phyloP scores from a whole-genome alignment of 129 eudicot species.

The Sambucus nigra region DNA sequence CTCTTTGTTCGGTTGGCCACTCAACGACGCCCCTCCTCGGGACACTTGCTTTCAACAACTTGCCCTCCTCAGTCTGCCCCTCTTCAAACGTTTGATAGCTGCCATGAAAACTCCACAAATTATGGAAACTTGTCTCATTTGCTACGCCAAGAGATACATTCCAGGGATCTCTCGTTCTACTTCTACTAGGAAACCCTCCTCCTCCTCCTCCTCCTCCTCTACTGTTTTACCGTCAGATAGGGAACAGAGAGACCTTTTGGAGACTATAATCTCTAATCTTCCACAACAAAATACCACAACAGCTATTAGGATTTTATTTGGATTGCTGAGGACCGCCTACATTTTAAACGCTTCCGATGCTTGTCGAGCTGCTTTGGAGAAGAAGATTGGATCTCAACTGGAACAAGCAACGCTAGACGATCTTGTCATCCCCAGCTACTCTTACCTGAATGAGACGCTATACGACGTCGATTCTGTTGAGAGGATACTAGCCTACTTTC shows the following conservation, averaged over 20 bases:
- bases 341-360: slow-evolving; percentile 48
- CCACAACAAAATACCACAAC: slow-evolving; percentile 31
- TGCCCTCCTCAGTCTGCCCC: slow-evolving; percentile 28
- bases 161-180: slow-evolving; percentile 65
- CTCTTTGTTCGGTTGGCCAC: slow-evolving; percentile 91
- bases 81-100: slow-evolving; percentile 44
- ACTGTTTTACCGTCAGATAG: slow-evolving; percentile 36
- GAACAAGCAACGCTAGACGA: slow-evolving; percentile 83
- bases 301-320: slow-evolving; percentile 42
- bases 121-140: slow-evolving; percentile 58
- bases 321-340: slow-evolving; percentile 63
- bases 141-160: slow-evolving; percentile 57
- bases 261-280: slow-evolving; percentile 45
- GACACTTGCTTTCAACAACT: slow-evolving; percentile 69
- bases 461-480: slow-evolving; percentile 87
- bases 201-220: slow-evolving; percentile 34
- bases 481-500: slow-evolving; percentile 56
- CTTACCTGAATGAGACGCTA: slow-evolving; percentile 75
- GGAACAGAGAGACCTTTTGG: slow-evolving; percentile 72
- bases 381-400: slow-evolving; percentile 64
- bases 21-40: too few relatives aligned
- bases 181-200: slow-evolving; percentile 35
- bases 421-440: slow-evolving; percentile 82
- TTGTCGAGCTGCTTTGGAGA: slow-evolving; percentile 48
- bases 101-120: slow-evolving; percentile 51